These are phyloP conservation scores for Lyophyllum atratum DNA, from an alignment of 768 basidiomycete species.

Conservation along the genomic window DNA sequence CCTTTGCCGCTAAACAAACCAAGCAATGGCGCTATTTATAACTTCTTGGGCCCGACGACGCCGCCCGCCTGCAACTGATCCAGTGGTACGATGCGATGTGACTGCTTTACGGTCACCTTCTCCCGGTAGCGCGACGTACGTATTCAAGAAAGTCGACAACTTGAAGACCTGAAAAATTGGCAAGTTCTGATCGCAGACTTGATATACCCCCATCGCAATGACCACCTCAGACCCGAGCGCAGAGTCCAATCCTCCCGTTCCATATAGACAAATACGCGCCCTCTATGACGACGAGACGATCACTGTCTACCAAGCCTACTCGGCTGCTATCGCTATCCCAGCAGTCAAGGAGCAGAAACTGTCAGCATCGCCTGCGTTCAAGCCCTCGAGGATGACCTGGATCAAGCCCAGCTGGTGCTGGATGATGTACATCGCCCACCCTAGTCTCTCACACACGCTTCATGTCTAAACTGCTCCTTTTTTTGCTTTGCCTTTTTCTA, in stretches of 20 bases:
- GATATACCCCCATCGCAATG: too few species aligned
- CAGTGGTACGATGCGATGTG: too few species aligned
- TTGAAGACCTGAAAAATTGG: too few species aligned
- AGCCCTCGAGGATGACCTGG: conserved; percentile 18
- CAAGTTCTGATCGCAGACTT: too few species aligned
- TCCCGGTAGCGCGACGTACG: too few species aligned
- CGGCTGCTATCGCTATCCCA: conserved; percentile 13
- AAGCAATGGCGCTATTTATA: too few species aligned
- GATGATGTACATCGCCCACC: conserved; percentile 13
- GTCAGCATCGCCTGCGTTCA: conserved; percentile 16
- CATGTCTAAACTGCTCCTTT: background rate
- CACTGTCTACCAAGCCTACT: conserved; percentile 18
- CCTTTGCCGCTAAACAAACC: too few species aligned
- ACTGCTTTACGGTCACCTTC: too few species aligned
- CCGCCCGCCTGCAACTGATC: too few species aligned
- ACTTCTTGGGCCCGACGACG: too few species aligned
- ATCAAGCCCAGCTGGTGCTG: conserved; percentile 22
- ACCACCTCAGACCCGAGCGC: background rate
- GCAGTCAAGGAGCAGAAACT: conserved; percentile 15
- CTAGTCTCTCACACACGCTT: background rate
- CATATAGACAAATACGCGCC: conserved; percentile 19
- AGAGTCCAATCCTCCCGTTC: background rate
- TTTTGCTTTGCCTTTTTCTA: background rate
- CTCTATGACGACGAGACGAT: conserved; percentile 13
- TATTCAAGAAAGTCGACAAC: too few species aligned